Conservation (phyloP, 208 protist species). For the Leishmania braziliensis region DNA sequence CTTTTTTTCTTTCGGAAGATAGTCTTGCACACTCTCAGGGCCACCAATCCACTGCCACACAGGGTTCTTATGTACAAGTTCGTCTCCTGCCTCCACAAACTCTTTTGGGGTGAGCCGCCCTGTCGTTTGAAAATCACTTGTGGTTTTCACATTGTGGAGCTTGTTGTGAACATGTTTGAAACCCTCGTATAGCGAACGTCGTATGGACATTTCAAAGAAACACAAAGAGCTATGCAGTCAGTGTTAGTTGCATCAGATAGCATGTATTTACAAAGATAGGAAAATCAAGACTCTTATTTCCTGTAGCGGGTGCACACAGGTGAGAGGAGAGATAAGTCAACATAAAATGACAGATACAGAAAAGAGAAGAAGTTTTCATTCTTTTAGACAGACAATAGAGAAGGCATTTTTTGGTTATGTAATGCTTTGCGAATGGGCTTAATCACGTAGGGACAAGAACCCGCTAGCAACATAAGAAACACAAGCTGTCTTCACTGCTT, state of each 20-base stretch:
- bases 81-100: slow-evolving; percentile 96
- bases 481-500: too few species aligned
- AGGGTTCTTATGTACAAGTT: slow-evolving; percentile 94
- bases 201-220: slow-evolving; percentile 20
- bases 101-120: slow-evolving; percentile 76
- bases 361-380: neutral
- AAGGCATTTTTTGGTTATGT: too few species aligned
- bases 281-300: neutral
- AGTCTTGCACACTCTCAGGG: slow-evolving; percentile 66
- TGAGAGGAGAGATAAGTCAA: too few species aligned
- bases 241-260: neutral
- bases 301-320: too few species aligned
- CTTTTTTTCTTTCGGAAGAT: slow-evolving; percentile 96
- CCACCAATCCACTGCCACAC: slow-evolving; percentile 96
- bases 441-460: too few species aligned
- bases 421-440: too few species aligned
- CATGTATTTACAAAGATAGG: neutral
- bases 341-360: slow-evolving; percentile 8
- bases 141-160: slow-evolving; percentile 50
- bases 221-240: neutral
- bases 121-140: slow-evolving; percentile 54
- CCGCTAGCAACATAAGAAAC: too few species aligned
- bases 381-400: too few species aligned
- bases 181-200: slow-evolving; percentile 54
- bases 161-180: slow-evolving; percentile 67